Evolutionary conservation across 768 basidiomycete genomes (phyloP).

Genomic region (Rhodotorula kratochvilovae): DNA sequence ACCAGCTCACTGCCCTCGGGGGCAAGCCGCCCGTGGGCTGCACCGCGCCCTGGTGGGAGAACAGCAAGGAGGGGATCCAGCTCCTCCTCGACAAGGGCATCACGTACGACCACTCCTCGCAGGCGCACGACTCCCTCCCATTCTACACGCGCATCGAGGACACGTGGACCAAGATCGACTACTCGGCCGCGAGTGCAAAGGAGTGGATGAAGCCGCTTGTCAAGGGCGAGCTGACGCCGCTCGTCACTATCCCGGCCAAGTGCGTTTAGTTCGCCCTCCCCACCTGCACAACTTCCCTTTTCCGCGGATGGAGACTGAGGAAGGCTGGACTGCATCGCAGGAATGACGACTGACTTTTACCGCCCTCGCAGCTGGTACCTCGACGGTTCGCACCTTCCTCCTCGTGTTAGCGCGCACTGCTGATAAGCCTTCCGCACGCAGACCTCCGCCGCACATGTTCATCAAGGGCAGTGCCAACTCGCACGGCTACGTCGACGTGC

Average conservation of each 20-base stretch:
- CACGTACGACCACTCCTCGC: conserved; percentile 65
- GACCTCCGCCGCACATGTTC: conserved; percentile 61
- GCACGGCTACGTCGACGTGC: conserved; percentile 69
- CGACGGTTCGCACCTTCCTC: background rate
- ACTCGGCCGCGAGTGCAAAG: conserved; percentile 52
- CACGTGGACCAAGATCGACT: conserved; percentile 66
- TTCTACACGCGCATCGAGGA: conserved; percentile 68
- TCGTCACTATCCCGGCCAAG: conserved; percentile 51
- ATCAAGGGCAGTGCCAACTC: conserved; percentile 61
- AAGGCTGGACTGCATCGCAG: too few relatives aligned
- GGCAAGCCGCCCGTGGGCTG: conserved; percentile 60
- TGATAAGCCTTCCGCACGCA: conserved; percentile 50
- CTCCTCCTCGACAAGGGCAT: conserved; percentile 68
- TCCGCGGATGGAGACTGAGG: background rate
- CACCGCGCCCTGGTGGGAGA: conserved; percentile 78
- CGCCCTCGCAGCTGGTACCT: background rate
- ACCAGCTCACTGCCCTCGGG: conserved; percentile 3
- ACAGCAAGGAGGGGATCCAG: conserved; percentile 58
- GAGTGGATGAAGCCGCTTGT: conserved; percentile 71
- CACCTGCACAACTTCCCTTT: too few relatives aligned
- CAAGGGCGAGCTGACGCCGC: conserved; percentile 61
- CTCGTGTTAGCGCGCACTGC: background rate
- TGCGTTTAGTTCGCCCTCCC: conserved; percentile 46
- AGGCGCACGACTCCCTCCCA: conserved; percentile 57
- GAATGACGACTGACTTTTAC: background rate